Conservation (phyloP, 129 eudicot genomes). For the Flaveria trinervia region DNA sequence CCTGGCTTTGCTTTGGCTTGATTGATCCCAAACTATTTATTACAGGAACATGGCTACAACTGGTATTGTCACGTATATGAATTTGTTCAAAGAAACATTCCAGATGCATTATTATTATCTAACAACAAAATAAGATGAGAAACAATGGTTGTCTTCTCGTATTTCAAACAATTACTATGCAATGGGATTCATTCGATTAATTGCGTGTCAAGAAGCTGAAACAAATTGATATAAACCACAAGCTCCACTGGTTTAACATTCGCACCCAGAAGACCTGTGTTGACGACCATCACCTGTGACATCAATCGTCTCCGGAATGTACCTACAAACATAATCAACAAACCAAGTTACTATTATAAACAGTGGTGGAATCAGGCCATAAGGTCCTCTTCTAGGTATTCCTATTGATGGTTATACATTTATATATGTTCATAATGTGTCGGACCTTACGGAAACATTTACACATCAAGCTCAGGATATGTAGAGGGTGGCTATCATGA, state of each 20-base stretch:
- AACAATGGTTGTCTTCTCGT: not conserved
- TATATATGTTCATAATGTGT: too few relatives aligned
- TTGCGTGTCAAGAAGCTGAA: not conserved
- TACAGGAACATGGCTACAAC: too few relatives aligned
- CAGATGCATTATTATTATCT: not conserved
- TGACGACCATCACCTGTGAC: conserved; percentile 54
- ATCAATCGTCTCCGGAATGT: conserved; percentile 65
- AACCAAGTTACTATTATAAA: not conserved
- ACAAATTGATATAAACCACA: not conserved
- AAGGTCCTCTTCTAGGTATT: too few relatives aligned
- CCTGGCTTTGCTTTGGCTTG: not conserved
- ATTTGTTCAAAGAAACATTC: not conserved
- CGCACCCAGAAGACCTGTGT: conserved; percentile 64
- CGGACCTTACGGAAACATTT: too few relatives aligned
- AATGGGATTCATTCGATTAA: not conserved
- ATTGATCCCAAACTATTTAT: too few relatives aligned
- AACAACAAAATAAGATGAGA: not conserved
- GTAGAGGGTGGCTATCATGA: too few relatives aligned
- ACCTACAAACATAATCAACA: conserved; percentile 38
- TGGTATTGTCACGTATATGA: too few relatives aligned
- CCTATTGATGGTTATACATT: too few relatives aligned
- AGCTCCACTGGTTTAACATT: conserved; percentile 40
- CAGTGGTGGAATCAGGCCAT: too few relatives aligned
- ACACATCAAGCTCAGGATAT: too few relatives aligned
- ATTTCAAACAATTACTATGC: not conserved